A percentile compares a stretch with the other conserved stretches of the same genome.
Evolutionary conservation across 768 basidiomycete species (phyloP).

Genomic region (Leccinum ochraceum): DNA sequence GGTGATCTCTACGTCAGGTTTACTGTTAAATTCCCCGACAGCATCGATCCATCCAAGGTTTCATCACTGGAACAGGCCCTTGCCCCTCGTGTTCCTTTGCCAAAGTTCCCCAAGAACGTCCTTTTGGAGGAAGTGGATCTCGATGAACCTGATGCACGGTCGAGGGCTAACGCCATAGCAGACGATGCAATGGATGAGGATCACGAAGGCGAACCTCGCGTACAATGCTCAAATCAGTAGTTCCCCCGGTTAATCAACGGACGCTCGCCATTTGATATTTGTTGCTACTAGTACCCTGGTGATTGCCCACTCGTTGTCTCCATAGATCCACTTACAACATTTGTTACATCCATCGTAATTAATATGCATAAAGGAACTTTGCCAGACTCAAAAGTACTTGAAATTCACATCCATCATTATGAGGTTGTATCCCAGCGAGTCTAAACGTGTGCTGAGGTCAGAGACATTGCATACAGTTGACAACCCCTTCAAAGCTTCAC

Average conservation of each 20-base stretch:
- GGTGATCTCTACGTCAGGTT: conserved; percentile 92
- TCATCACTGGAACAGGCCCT: conserved; percentile 81
- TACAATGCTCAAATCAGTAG: conserved; percentile 94
- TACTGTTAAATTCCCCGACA: conserved; percentile 86
- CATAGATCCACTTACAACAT: conserved; percentile 32
- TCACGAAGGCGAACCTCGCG: conserved; percentile 79
- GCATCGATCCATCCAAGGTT: conserved; percentile 65
- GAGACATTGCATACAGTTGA: not conserved
- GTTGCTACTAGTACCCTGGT: conserved; percentile 22
- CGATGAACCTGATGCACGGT: conserved; percentile 68
- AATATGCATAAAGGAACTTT: conserved; percentile 23
- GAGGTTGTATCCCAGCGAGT: conserved; percentile 30
- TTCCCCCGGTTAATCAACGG: conserved; percentile 11
- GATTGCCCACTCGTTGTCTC: conserved; percentile 19
- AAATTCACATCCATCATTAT: conserved; percentile 4
- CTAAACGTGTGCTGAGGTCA: conserved; percentile 11
- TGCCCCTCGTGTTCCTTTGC: conserved; percentile 69
- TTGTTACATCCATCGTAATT: conserved; percentile 34
- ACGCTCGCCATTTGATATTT: conserved; percentile 23
- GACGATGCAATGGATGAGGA: conserved; percentile 96
- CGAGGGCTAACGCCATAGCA: conserved; percentile 46
- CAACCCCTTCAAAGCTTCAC: conserved; percentile 26
- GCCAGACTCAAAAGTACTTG: not conserved
- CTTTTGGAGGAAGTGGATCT: conserved; percentile 83
- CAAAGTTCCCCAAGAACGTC: conserved; percentile 66